phyloP scores from a whole-genome alignment of 768 basidiomycete species.

The Tephrocybe sp. region DNA sequence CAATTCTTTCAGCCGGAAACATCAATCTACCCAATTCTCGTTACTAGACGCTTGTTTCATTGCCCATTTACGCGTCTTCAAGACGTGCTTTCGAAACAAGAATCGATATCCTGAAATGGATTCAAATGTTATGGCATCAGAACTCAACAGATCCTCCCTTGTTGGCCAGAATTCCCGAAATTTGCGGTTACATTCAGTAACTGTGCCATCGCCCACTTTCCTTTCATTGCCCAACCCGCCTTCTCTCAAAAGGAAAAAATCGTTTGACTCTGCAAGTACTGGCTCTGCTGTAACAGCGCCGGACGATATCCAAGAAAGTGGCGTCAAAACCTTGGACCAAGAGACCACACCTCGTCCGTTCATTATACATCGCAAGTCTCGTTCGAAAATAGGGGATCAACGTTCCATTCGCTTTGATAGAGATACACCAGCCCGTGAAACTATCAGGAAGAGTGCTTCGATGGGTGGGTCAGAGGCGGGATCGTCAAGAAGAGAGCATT shows the following conservation, averaged over 20 bases:
- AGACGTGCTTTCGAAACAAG: background rate
- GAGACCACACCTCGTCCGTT: background rate
- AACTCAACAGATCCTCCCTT: background rate
- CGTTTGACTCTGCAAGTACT: conserved; percentile 15
- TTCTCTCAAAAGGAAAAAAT: conserved; percentile 26
- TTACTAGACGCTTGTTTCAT: background rate
- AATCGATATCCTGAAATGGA: background rate
- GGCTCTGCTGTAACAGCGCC: conserved; percentile 12
- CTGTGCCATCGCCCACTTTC: background rate
- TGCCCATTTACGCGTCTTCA: background rate
- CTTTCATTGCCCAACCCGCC: conserved; percentile 1
- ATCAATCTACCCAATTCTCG: background rate
- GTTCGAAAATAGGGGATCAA: conserved; percentile 5
- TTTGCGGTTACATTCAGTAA: conserved; percentile 1
- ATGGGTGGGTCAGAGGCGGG: background rate
- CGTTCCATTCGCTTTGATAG: background rate
- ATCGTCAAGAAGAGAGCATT: background rate
- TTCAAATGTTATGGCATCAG: background rate
- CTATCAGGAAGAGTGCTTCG: background rate
- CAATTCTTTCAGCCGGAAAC: too few relatives aligned
- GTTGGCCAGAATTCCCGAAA: background rate
- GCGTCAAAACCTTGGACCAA: background rate
- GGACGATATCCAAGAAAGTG: conserved; percentile 10
- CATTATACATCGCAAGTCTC: conserved; percentile 6
- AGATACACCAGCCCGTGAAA: conserved; percentile 2